Conservation (phyloP, 2,329 filamentous ascomycete genomes). For the Cladosporium austrohemisphaericum region DNA sequence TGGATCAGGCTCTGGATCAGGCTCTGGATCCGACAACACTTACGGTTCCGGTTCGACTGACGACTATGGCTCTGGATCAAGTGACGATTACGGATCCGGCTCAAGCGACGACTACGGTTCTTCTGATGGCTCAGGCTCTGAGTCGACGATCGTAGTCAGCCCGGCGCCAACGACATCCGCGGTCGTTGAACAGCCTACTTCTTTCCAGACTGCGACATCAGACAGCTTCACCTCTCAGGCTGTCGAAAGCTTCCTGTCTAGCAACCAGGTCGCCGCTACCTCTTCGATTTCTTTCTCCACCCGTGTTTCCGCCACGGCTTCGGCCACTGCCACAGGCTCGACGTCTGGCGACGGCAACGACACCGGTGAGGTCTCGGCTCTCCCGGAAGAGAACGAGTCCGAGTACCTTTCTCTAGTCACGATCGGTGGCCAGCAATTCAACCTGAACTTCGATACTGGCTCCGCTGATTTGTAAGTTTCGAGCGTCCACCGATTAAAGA, state of each 20-base stretch:
- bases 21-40: no score
- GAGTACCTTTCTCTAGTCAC: constrained; percentile 67
- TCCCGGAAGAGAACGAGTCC: constrained; percentile 61
- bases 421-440: constrained; percentile 66
- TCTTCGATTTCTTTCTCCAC: constrained; percentile 12
- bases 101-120: background rate
- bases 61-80: background rate
- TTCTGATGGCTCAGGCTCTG: background rate
- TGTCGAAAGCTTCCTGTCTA: background rate
- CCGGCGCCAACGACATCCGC: no score
- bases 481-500: background rate
- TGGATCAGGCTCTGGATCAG: no score
- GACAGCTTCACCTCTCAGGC: no score
- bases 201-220: no score
- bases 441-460: constrained; percentile 72
- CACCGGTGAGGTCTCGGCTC: constrained; percentile 54
- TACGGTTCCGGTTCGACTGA: no score
- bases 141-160: no score
- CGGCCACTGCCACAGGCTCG: constrained; percentile 15
- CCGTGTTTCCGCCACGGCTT: constrained; percentile 15
- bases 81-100: background rate
- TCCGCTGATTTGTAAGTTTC: constrained; percentile 62
- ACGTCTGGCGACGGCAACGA: constrained; percentile 19
- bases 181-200: no score
- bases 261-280: constrained; percentile 3